Evolutionary conservation across 768 basidiomycete species (phyloP), one percentile per base, ranked within the genome.

Genomic region (Podaxis sp.): DNA sequence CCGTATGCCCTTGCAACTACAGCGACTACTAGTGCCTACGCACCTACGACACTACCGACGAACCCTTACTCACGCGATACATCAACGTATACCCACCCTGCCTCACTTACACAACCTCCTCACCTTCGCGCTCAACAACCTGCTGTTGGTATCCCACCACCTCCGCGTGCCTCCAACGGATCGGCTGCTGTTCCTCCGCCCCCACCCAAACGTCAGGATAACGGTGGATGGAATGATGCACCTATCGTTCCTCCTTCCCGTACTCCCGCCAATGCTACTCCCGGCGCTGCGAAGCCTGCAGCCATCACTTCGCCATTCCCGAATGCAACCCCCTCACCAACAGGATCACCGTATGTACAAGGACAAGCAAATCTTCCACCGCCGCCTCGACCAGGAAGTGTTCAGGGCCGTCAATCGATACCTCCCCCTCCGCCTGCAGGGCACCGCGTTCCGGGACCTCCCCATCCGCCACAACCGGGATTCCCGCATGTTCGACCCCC

Each of bases 201-300:
- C 53, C 81, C 85, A 1, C 84, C 89, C 1, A 84, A 87, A 3
- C 87, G 87, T 33, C 85, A 87, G 30, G 90, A 89, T 55, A 87
- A 87, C 30, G 85, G 88, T 15, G 94, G 94, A 0, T 98, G 95
- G 95, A 98, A 98, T 68, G 96, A 98, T 74, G 87, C 94, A 0
- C 95, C 94, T 0, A 65, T 85, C 12, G 66, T 78, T 15, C 71
- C 77, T 8, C 72, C 82, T 17, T 73, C 82, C 46, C 86, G 88
- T 26, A 78, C 79, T 0, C 85, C 89, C 0, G 79, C 82, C 22
- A 75, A 82, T 26, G 78, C 79, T 0, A 85, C 89, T 1, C 77
- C 82, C 22, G 74, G 70, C 59, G 44, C 17, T 7, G 28, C 56
- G 3, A 92, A 90, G 68, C 88, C 84, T 2, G 78, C 81, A 6